These are phyloP conservation scores for Ogataea paradorogensis DNA, from an alignment of 805 yeast genomes.

Conservation along the genomic window DNA sequence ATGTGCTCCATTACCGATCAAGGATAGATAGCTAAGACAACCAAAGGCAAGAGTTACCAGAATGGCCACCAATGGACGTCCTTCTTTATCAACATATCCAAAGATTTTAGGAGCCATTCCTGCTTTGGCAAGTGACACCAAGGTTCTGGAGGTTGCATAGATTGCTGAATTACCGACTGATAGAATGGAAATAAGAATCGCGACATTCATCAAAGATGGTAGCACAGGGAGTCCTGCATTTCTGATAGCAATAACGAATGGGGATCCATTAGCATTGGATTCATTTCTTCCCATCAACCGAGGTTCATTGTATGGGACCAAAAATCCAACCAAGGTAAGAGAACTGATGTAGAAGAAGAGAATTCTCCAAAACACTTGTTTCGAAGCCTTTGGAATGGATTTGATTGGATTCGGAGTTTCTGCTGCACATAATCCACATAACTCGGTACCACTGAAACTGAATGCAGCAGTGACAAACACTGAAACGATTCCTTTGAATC, in stretches of 20 bases:
- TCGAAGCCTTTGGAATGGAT: constrained; percentile 49
- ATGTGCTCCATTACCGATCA: constrained; percentile 37
- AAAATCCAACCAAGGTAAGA: constrained; percentile 42
- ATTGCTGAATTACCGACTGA: constrained; percentile 54
- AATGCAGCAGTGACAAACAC: constrained; percentile 56
- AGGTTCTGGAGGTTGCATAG: constrained; percentile 55
- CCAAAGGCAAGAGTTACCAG: constrained; percentile 40
- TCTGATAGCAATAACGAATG: constrained; percentile 46
- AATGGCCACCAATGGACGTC: constrained; percentile 49
- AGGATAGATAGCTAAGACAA: constrained; percentile 43
- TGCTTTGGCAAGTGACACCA: constrained; percentile 44
- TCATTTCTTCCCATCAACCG: constrained; percentile 32
- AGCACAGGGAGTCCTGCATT: constrained; percentile 36
- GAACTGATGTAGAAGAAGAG: constrained; percentile 45
- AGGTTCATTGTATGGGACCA: constrained; percentile 44
- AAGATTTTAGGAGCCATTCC: constrained; percentile 43
- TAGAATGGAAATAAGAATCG: constrained; percentile 39
- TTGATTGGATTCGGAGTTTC: constrained; percentile 48
- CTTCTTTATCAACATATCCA: constrained; percentile 47
- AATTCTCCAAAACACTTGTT: constrained; percentile 57
- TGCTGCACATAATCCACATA: constrained; percentile 50
- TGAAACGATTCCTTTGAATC: constrained; percentile 52
- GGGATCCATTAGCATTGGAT: constrained; percentile 38
- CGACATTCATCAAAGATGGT: constrained; percentile 41
- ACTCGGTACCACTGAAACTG: constrained; percentile 53